Evolutionary conservation across 495 filamentous ascomycete species (phyloP), one percentile per base, ranked within the genome.

Genomic region (Daldinia decipiens): DNA sequence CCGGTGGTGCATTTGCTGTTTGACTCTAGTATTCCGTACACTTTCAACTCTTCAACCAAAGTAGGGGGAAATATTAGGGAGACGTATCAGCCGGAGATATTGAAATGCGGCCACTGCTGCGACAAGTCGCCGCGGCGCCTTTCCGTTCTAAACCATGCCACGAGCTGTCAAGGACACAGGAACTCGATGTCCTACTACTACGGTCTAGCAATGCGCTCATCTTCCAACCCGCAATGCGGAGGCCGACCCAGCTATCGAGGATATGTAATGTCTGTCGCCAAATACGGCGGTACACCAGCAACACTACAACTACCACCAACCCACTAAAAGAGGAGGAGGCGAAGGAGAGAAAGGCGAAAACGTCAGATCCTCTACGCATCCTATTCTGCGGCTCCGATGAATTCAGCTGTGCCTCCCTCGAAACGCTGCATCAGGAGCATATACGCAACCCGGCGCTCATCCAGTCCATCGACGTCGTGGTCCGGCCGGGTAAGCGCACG

Each of bases 361-460:
- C 34, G 17, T 82, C 81, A 0, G 79, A 84, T 8, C 93, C 93
- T 1, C 84, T 99, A 29, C 86, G 90, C n/a, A 93, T 99, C 55
- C 87, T 99, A 17, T 99, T 97, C 80, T 98, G 94, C 78, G 95
- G 95, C 27, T 96, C 96, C 11, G 95, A 99, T 76, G 84, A 91
- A 5, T 97, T 98, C 79, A 97, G 94, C 80, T 90, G 90, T 74
- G 87, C 87, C 38, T 93, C 94, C 2, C 84, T 99, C 53, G 82
- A 83, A 55, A 91, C 91, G 21, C 81, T 99, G 51, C 80, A 92
- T 74, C 71, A 75, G 2, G 89, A 94, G 74, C 84, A 88, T 52
- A 32, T 81, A 21, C 71, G 77, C 15, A 80, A 88, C 27, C 82
- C 85, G 3, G 76, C 81, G 12, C 80, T 88, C 3, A 91, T 99